phyloP scores from a whole-genome alignment of 768 basidiomycete genomes.

The Lentinula guzmanii region DNA sequence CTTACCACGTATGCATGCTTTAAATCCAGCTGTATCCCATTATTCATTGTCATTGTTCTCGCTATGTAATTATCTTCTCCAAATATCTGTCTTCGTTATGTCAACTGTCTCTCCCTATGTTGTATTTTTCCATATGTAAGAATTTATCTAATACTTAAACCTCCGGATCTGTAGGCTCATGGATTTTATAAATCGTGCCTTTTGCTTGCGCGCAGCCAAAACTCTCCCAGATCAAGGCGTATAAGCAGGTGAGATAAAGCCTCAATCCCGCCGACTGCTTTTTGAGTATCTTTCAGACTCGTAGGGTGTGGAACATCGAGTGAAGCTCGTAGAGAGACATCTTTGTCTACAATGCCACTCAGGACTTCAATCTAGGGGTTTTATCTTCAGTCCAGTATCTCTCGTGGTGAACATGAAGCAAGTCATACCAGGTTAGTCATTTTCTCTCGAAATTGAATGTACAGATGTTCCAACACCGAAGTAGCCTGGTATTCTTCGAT shows the following conservation, averaged over 20 bases:
- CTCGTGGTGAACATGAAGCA: neutral
- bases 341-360: constrained; percentile 52
- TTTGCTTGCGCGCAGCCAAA: constrained; percentile 37
- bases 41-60: neutral
- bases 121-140: neutral
- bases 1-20: neutral
- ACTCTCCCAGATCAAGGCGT: constrained; percentile 48
- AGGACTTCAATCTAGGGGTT: constrained; percentile 46
- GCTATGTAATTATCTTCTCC: neutral
- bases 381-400: constrained; percentile 11
- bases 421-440: constrained; percentile 53
- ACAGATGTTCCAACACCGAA: constrained; percentile 47
- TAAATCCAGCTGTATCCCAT: neutral
- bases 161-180: neutral
- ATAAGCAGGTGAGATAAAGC: constrained; percentile 50
- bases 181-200: neutral
- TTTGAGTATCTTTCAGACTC: constrained; percentile 3
- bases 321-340: constrained; percentile 12
- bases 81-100: neutral
- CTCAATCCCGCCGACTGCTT: constrained; percentile 44
- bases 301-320: constrained; percentile 2
- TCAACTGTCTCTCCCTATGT: neutral
- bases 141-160: neutral
- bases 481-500: constrained; percentile 65
- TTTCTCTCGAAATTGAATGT: constrained; percentile 44